Percentiles rank a stretch among this genome's conserved stretches.
Evolutionary conservation across 2,329 filamentous ascomycete species (phyloP).

Genomic region (Raffaelea deltoideospora): DNA sequence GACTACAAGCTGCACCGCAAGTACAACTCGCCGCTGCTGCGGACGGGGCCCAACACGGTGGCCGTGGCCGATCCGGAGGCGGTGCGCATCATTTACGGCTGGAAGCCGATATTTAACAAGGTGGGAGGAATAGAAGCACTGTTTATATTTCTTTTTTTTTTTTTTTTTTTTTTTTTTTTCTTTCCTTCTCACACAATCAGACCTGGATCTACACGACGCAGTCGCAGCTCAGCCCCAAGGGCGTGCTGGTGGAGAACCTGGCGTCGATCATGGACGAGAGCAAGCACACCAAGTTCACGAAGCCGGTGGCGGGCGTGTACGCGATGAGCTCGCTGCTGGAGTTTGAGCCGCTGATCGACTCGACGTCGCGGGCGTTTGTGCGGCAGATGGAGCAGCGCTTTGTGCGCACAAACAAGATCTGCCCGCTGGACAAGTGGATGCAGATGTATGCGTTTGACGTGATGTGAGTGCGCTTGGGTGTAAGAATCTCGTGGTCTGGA

Average conservation of each 20-base stretch:
- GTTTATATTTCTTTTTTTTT: too few species aligned
- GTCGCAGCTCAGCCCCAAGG: neutral
- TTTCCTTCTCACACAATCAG: neutral
- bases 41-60: neutral
- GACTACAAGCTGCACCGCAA: neutral
- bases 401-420: slow-evolving; percentile 8
- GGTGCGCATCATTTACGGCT: slow-evolving; percentile 4
- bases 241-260: neutral
- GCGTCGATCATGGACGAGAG: neutral
- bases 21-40: neutral
- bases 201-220: neutral
- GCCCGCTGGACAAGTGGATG: slow-evolving; percentile 28
- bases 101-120: slow-evolving; percentile 1
- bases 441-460: slow-evolving; percentile 53
- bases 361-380: slow-evolving; percentile 11
- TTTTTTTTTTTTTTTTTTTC: too few species aligned
- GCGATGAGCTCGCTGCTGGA: slow-evolving; percentile 10
- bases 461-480: slow-evolving; percentile 20
- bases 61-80: slow-evolving; percentile 1
- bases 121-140: too few species aligned
- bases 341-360: slow-evolving; percentile 11
- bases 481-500: too few species aligned
- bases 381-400: slow-evolving; percentile 15
- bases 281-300: slow-evolving; percentile 1
- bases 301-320: slow-evolving; percentile 9